A percentile compares a stretch with the other conserved stretches of the same genome.
Evolutionary conservation across 352 stramenopile species (phyloP).

Genomic region (Phytophthora palmivora): DNA sequence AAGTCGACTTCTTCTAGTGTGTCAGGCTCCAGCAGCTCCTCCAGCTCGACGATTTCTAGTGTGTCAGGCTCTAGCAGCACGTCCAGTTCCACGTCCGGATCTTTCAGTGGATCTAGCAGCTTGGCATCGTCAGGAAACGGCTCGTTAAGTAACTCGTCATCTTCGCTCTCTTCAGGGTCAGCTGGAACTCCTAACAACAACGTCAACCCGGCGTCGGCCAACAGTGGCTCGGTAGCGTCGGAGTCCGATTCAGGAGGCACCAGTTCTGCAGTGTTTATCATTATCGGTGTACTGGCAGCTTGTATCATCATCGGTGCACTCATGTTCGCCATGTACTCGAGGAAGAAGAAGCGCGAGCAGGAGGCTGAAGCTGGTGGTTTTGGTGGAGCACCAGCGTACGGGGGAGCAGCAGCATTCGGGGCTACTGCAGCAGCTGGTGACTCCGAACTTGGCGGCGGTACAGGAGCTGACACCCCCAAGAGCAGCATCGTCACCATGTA

Average conservation of each 20-base stretch:
- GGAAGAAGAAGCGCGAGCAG: constrained; percentile 76
- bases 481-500: constrained; percentile 85
- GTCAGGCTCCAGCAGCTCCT: not conserved
- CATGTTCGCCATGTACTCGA: constrained; percentile 77
- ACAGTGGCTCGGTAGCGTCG: constrained; percentile 33
- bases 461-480: constrained; percentile 70
- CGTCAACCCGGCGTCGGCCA: constrained; percentile 17
- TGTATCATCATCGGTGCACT: constrained; percentile 71
- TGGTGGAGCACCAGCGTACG: not conserved
- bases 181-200: constrained; percentile 18
- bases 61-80: constrained; percentile 18
- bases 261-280: constrained; percentile 69
- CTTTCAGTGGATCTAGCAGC: constrained; percentile 13
- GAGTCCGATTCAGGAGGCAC: constrained; percentile 42
- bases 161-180: constrained; percentile 13
- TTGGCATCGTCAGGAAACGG: constrained; percentile 29
- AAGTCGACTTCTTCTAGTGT: no score
- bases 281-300: constrained; percentile 67
- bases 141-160: constrained; percentile 27
- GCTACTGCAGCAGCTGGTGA: constrained; percentile 29
- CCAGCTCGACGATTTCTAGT: constrained; percentile 16
- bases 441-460: constrained; percentile 23
- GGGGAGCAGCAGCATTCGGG: constrained; percentile 46
- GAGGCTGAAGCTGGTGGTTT: constrained; percentile 56
- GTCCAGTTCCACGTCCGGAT: constrained; percentile 15